A percentile compares a stretch with the other conserved stretches of the same genome.
Evolutionary conservation across 805 yeast species (phyloP).

Genomic region (Zygosaccharomyces lentus): DNA sequence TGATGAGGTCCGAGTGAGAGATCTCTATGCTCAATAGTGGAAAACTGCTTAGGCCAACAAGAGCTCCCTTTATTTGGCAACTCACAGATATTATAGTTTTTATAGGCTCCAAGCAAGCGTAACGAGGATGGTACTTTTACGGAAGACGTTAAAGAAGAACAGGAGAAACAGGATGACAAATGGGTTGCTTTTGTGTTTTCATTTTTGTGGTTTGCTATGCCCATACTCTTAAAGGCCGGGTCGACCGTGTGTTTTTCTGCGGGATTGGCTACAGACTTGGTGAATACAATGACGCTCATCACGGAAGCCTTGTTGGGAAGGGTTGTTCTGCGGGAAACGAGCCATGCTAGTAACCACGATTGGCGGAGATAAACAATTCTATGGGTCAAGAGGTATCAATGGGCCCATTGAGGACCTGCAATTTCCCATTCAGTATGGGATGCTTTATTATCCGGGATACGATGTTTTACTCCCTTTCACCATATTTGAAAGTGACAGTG

Average conservation of each 20-base stretch:
- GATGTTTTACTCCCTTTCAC: slow-evolving; percentile 23
- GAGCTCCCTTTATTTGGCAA: no score
- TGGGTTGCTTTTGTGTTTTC: slow-evolving; percentile 35
- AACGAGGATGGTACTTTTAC: slow-evolving; percentile 23
- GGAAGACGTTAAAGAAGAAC: slow-evolving; percentile 29
- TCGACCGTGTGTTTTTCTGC: slow-evolving; percentile 26
- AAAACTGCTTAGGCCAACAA: slow-evolving; percentile 18
- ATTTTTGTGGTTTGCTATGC: slow-evolving; percentile 33
- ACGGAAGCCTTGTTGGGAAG: no score
- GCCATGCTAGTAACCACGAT: slow-evolving; percentile 18
- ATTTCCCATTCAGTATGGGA: slow-evolving; percentile 28
- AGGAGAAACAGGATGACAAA: slow-evolving; percentile 25
- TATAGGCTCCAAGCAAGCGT: no score
- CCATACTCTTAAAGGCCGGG: slow-evolving; percentile 35
- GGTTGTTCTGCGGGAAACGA: slow-evolving; percentile 22
- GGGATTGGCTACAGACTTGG: slow-evolving; percentile 28
- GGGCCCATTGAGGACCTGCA: slow-evolving; percentile 22
- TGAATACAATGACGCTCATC: slow-evolving; percentile 15
- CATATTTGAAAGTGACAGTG: no score
- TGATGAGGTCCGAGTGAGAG: slow-evolving; percentile 28
- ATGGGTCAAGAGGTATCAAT: slow-evolving; percentile 19
- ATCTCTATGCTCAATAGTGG: slow-evolving; percentile 26
- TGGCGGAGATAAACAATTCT: slow-evolving; percentile 19
- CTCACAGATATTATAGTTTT: no score
- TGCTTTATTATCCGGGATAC: slow-evolving; percentile 26